Conservation (phyloP, 1,139 yeast species). For the Geotrichum siamense region DNA sequence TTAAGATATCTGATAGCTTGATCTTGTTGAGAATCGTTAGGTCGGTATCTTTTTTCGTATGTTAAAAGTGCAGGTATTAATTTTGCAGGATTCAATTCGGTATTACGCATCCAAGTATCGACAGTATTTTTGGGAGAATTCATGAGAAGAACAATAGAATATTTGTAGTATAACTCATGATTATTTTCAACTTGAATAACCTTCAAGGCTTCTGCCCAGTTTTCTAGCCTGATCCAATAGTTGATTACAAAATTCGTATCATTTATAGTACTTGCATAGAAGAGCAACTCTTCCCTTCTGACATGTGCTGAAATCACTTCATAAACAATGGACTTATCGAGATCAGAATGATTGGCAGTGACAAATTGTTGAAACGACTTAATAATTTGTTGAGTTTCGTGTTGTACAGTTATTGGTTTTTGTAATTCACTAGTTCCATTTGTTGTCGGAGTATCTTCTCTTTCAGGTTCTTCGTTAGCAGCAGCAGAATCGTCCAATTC, state of each 20-base stretch:
- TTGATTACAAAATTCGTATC: slow-evolving; percentile 65
- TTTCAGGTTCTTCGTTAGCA: slow-evolving; percentile 20
- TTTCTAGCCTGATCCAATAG: slow-evolving; percentile 58
- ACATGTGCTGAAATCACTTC: slow-evolving; percentile 66
- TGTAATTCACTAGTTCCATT: slow-evolving; percentile 17
- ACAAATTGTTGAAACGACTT: slow-evolving; percentile 48
- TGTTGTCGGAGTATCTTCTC: slow-evolving; percentile 24
- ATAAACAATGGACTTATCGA: slow-evolving; percentile 63
- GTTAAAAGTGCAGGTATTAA: slow-evolving; percentile 70
- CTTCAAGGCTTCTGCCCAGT: slow-evolving; percentile 69
- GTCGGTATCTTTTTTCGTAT: slow-evolving; percentile 37
- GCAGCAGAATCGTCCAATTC: slow-evolving; percentile 40
- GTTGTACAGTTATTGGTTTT: slow-evolving; percentile 18
- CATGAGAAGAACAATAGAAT: slow-evolving; percentile 59
- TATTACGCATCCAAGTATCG: slow-evolving; percentile 66
- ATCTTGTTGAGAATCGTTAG: slow-evolving; percentile 40
- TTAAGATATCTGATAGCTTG: slow-evolving; percentile 60
- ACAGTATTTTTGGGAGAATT: slow-evolving; percentile 66
- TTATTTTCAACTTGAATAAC: slow-evolving; percentile 48
- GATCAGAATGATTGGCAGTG: slow-evolving; percentile 39
- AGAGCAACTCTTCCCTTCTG: slow-evolving; percentile 53
- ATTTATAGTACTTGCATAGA: slow-evolving; percentile 58
- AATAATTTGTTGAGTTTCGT: slow-evolving; percentile 21
- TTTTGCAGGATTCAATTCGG: slow-evolving; percentile 47
- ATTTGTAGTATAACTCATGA: slow-evolving; percentile 50